Conservation (phyloP, 352 stramenopile species). For the Aphanomyces cochlioides region DNA sequence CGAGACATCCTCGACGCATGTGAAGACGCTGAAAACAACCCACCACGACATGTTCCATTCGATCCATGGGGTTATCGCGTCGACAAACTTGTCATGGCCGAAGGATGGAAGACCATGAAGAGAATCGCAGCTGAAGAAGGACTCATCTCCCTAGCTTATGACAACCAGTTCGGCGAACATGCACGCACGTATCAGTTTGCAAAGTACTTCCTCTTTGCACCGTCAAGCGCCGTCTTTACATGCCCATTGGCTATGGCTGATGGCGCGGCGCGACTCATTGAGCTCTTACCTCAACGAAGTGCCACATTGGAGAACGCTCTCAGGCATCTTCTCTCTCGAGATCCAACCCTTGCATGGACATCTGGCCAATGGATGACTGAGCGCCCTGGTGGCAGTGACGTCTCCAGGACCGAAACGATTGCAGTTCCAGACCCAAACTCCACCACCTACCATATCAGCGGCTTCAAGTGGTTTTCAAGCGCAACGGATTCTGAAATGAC, state of each 20-base stretch:
- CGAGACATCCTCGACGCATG: constrained; percentile 1
- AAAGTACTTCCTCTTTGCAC: constrained; percentile 3
- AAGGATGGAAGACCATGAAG: constrained; percentile 10
- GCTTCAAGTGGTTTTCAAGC: constrained; percentile 16
- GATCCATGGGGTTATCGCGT: constrained; percentile 8
- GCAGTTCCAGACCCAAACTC: neutral
- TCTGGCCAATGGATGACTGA: constrained; percentile 11
- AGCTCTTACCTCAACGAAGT: neutral
- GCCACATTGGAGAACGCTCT: neutral
- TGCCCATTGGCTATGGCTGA: constrained; percentile 10
- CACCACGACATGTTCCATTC: neutral
- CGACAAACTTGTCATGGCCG: neutral
- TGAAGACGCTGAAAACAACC: neutral
- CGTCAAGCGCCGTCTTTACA: constrained; percentile 4
- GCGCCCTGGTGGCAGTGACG: neutral
- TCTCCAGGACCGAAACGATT: neutral
- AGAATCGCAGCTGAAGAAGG: constrained; percentile 9
- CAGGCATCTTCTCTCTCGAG: neutral
- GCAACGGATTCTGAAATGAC: constrained; percentile 8
- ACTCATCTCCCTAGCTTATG: neutral
- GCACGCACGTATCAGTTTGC: neutral
- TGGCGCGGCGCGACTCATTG: constrained; percentile 1
- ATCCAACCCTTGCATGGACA: neutral
- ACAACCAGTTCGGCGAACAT: neutral
- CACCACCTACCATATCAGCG: neutral